Conservation (phyloP, 805 yeast genomes). For the Wickerhamiella lipophila region DNA sequence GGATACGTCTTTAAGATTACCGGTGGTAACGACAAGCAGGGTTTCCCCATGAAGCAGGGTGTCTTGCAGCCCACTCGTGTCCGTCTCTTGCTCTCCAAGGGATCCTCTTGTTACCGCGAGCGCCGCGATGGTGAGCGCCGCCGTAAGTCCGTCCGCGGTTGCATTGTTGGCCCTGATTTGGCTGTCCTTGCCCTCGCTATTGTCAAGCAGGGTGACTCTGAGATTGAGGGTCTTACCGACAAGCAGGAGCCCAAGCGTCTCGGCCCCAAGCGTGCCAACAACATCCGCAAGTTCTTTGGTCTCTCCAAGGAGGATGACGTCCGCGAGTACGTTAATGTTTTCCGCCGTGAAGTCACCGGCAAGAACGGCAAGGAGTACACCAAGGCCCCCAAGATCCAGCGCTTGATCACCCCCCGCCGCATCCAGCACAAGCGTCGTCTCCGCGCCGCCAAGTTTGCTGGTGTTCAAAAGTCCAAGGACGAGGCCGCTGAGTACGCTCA, state of each 20-base stretch:
- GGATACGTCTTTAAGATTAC: conserved; percentile 98
- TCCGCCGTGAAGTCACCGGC: conserved; percentile 88
- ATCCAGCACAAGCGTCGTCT: conserved; percentile 98
- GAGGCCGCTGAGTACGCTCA: conserved; percentile 99
- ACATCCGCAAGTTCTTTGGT: conserved; percentile 99
- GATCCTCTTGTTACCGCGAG: conserved; percentile 98
- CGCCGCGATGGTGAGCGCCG: conserved; percentile 99
- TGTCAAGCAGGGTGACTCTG: conserved; percentile 95
- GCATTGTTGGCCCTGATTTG: conserved; percentile 94
- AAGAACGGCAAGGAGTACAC: conserved; percentile 98
- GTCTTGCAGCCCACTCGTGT: conserved; percentile 99
- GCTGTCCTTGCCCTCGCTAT: conserved; percentile 88
- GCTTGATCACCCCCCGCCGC: conserved; percentile 97
- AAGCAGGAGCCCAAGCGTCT: conserved; percentile 93
- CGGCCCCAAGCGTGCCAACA: conserved; percentile 99
- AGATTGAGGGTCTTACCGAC: conserved; percentile 93
- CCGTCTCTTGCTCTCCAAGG: conserved; percentile 83
- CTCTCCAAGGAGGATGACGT: conserved; percentile 88
- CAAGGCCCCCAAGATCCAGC: conserved; percentile 99
- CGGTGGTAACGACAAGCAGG: conserved; percentile 99
- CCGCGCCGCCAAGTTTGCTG: conserved; percentile 83
- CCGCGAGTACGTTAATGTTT: conserved; percentile 58
- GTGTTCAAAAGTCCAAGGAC: conserved; percentile 98
- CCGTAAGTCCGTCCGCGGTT: conserved; percentile 99
- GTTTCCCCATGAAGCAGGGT: conserved; percentile 99